Evolutionary conservation across 148 eudicot genomes (phyloP), one percentile per base, ranked within the genome.

Genomic region (Diospyros kaki): DNA sequence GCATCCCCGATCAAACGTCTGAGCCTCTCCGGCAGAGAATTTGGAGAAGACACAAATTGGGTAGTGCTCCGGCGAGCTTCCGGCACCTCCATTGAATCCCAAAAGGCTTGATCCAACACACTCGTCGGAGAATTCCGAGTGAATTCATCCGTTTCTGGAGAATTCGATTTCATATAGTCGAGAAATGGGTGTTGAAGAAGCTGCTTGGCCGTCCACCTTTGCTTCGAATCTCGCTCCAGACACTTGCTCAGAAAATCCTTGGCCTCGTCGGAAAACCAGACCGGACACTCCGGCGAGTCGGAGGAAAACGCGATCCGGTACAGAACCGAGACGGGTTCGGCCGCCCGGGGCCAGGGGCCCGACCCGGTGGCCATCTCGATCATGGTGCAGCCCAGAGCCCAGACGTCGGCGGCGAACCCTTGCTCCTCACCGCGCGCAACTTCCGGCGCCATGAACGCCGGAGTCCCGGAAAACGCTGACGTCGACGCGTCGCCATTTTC

Each of bases 301-400:
- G 79, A 83, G 53, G 85, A 82, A 55, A 69, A 81, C 28, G 82
- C 93, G 50, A 89, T 80, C 56, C 75, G 48, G 78, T 86, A 84
- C 40, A 88, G 63, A 18, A 74, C 82, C 38, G 86, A 60, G 0
- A 80, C 73, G 0, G 91, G 87, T 54, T 80, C 80, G 46, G 71
- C 63, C n/a, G 68, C 62, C 61, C 72, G 76, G 44, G 69, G 73
- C 89, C 89, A 88, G 15, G 89, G 86, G 62, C 78, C 62, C 6
- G 69, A 73, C 56, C 92, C 92, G 1, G 89, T 86, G 2, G 85
- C 91, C 93, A 87, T 84, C 72, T 89, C 93, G 15, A 86, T 80
- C 11, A 89, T 52, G 1, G 85, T 81, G 71, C 92, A 88, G 41
- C 92, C 92, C 9, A 88, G 53, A 4, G 88, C 82, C 88, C 88